phyloP scores from a whole-genome alignment of 73 alveolate genomes.

The Paraurostyla sp. region DNA sequence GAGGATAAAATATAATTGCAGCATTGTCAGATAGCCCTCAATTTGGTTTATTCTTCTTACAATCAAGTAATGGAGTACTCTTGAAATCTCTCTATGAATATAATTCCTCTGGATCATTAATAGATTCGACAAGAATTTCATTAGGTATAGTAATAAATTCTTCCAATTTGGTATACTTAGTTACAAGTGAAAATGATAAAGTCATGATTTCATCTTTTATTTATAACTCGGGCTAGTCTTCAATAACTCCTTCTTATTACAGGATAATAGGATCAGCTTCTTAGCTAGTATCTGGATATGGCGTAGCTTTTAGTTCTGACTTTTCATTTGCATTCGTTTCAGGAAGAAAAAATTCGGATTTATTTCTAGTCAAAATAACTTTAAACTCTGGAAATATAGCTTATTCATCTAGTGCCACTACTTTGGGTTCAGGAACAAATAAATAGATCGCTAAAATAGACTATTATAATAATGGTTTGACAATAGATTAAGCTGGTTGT shows the following conservation, averaged over 20 bases:
- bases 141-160: not conserved
- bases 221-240: not conserved
- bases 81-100: not conserved
- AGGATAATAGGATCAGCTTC: not conserved
- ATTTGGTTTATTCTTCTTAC: not conserved
- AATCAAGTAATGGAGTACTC: not conserved
- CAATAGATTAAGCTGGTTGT: not conserved
- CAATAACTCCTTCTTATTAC: not conserved
- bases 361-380: not conserved
- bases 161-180: not conserved
- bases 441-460: not conserved
- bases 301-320: not conserved
- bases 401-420: not conserved
- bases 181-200: not conserved
- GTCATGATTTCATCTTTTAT: not conserved
- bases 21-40: not conserved
- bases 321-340: not conserved
- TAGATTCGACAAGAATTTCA: not conserved
- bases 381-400: not conserved
- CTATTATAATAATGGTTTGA: not conserved
- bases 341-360: not conserved
- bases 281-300: not conserved
- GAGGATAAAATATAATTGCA: not conserved
- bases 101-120: not conserved
- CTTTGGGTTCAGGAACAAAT: not conserved